phyloP scores from a whole-genome alignment of 495 filamentous ascomycete genomes.

The Aspergillus heteromorphus region DNA sequence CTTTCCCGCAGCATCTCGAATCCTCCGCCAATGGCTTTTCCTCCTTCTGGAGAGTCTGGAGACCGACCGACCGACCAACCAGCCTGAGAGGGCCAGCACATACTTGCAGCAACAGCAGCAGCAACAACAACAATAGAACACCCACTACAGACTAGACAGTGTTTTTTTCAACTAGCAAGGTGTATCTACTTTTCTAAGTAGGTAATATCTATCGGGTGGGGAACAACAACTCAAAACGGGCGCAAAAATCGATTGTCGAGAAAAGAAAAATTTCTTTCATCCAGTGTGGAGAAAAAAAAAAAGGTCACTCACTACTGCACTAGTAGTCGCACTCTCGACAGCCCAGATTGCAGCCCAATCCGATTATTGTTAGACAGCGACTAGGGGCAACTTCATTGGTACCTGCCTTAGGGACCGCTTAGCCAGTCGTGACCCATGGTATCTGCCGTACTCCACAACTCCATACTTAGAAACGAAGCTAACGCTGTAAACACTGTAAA shows the following conservation, averaged over 20 bases:
- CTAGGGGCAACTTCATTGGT: constrained; percentile 11
- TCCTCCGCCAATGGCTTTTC: neutral
- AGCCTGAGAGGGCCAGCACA: neutral
- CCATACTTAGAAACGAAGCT: constrained; percentile 18
- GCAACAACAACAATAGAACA: too few relatives aligned
- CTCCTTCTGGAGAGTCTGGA: too few relatives aligned
- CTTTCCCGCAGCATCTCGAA: neutral
- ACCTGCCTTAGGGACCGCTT: constrained; percentile 20
- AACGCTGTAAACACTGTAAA: neutral
- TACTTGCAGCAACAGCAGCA: constrained; percentile 1
- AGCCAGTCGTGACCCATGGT: constrained; percentile 10
- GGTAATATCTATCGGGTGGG: too few relatives aligned
- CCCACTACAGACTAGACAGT: too few relatives aligned
- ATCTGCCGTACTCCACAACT: constrained; percentile 16
- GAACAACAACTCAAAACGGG: neutral
- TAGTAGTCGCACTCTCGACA: neutral
- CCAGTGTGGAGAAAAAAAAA: constrained; percentile 16
- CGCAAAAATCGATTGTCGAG: constrained; percentile 4
- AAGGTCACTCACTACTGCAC: too few relatives aligned
- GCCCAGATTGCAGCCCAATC: constrained; percentile 19
- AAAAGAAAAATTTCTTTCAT: too few relatives aligned
- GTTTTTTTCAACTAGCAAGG: neutral
- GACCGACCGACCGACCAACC: too few relatives aligned
- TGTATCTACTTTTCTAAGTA: too few relatives aligned
- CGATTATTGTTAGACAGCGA: constrained; percentile 6